phyloP scores from a whole-genome alignment of 192 early-diverging fungal genomes.

The Podila minutissima region DNA sequence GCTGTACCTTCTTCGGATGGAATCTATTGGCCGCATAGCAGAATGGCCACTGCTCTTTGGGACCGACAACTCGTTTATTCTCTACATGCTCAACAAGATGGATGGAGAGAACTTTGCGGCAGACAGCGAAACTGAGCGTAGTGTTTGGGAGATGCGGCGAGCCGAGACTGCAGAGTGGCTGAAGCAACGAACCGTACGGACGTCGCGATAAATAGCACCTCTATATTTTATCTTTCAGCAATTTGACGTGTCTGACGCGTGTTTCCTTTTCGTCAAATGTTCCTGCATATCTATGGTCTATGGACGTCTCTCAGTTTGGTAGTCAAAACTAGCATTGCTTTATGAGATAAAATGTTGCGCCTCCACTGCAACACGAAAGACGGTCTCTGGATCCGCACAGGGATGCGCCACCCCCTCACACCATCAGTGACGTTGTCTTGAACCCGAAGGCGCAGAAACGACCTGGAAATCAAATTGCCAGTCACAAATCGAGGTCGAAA shows the following conservation, averaged over 20 bases:
- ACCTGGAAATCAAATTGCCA: background rate
- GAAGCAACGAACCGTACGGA: background rate
- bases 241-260: background rate
- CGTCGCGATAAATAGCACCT: background rate
- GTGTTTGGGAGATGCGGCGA: constrained; percentile 29
- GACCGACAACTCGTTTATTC: constrained; percentile 21
- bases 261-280: too few species aligned
- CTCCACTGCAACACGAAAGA: too few species aligned
- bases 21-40: constrained; percentile 13
- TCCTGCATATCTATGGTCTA: too few species aligned
- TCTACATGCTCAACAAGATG: constrained; percentile 36
- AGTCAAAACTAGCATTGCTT: too few species aligned
- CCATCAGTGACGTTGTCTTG: too few species aligned
- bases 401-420: too few species aligned
- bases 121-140: constrained; percentile 20
- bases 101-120: background rate
- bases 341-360: too few species aligned
- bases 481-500: background rate
- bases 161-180: constrained; percentile 22
- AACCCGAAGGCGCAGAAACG: too few species aligned
- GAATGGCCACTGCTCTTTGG: constrained; percentile 48
- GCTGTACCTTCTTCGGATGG: constrained; percentile 27
- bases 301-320: too few species aligned
- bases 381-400: too few species aligned
- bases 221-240: background rate